Conservation (phyloP, 305 asterid genomes). For the Solanum aculeatissimum region DNA sequence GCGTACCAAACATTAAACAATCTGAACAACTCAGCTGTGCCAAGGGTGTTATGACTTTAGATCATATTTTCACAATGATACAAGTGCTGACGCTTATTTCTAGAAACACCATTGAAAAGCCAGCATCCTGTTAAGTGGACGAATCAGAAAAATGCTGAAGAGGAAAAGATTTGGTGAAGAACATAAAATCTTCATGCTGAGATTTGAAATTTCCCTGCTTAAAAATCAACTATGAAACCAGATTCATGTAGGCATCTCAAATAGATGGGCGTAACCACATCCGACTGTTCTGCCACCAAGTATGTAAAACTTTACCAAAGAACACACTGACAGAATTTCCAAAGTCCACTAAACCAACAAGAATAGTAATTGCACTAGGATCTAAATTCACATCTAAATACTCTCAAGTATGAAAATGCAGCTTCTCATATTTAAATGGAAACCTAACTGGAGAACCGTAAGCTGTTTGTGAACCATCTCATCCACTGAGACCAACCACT, state of each 20-base stretch:
- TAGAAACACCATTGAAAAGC: not conserved
- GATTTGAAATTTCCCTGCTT: not conserved
- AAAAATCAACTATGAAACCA: not conserved
- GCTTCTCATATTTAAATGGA: constrained; percentile 35
- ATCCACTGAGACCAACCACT: not conserved
- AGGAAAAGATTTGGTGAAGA: not conserved
- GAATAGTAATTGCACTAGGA: not conserved
- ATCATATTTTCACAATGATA: not conserved
- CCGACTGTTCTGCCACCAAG: too few species aligned
- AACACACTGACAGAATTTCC: not conserved
- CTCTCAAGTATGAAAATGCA: constrained; percentile 3
- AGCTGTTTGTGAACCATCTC: not conserved
- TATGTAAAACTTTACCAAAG: too few species aligned
- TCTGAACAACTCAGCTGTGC: too few species aligned
- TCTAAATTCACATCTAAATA: not conserved
- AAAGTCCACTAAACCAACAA: not conserved
- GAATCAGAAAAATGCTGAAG: not conserved
- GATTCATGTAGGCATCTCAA: not conserved
- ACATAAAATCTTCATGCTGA: not conserved
- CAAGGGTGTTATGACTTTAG: too few species aligned
- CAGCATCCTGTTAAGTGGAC: not conserved
- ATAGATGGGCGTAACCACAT: too few species aligned
- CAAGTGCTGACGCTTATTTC: not conserved
- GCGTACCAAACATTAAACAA: too few species aligned
- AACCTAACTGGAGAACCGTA: constrained; percentile 7